These are phyloP conservation scores for Trichoderma orchidacearum DNA, from an alignment of 495 filamentous ascomycete species.

Conservation along the genomic window DNA sequence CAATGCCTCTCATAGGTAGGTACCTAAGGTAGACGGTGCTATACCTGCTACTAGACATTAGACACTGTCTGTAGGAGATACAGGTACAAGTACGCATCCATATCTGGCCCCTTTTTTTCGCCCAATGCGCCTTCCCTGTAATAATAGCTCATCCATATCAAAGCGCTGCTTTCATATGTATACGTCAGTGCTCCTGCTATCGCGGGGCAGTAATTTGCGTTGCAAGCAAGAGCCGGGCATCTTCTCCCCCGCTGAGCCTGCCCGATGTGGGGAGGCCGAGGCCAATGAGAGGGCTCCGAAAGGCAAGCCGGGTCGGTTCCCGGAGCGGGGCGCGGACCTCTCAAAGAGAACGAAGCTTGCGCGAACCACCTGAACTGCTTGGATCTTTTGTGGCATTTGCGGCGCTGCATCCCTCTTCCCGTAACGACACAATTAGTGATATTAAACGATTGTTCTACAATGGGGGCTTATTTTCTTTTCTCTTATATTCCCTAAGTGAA, in stretches of 20 bases:
- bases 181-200: too few relatives aligned
- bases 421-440: not conserved
- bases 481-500: too few relatives aligned
- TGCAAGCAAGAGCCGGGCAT: not conserved
- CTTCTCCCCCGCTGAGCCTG: not conserved
- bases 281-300: not conserved
- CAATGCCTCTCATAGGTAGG: too few relatives aligned
- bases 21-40: too few relatives aligned
- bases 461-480: too few relatives aligned
- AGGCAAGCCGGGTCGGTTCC: not conserved
- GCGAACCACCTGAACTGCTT: not conserved
- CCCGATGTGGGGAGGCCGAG: not conserved
- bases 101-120: too few relatives aligned
- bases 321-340: not conserved
- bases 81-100: too few relatives aligned
- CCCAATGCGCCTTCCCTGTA: too few relatives aligned
- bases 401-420: not conserved
- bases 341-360: not conserved
- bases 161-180: not conserved
- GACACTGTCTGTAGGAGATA: too few relatives aligned
- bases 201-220: not conserved
- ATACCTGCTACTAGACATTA: too few relatives aligned
- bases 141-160: too few relatives aligned
- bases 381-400: not conserved
- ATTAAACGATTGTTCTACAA: not conserved